Evolutionary conservation across 2,329 filamentous ascomycete genomes (phyloP).

Genomic region (Epichloe brachyelytri): DNA sequence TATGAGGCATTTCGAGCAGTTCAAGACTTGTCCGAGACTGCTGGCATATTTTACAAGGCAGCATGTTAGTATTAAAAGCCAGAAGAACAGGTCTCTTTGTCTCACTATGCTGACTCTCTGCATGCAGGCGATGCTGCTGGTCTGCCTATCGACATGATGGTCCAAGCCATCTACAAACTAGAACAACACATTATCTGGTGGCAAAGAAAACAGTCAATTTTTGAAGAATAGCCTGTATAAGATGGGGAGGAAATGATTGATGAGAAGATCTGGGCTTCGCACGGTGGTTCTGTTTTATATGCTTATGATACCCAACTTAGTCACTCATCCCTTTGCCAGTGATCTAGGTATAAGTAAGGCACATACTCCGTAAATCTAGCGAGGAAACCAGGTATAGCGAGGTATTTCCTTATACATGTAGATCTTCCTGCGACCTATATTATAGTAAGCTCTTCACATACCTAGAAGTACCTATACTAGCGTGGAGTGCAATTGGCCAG

Average conservation of each 20-base stretch:
- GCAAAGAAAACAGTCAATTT: constrained; percentile 14
- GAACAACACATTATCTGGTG: constrained; percentile 22
- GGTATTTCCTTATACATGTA: too few species aligned
- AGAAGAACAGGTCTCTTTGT: background rate
- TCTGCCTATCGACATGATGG: constrained; percentile 19
- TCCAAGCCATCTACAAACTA: constrained; percentile 25
- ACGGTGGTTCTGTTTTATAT: too few species aligned
- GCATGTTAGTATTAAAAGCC: constrained; percentile 15
- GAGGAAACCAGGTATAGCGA: too few species aligned
- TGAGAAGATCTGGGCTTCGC: background rate
- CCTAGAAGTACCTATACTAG: too few species aligned
- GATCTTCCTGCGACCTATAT: too few species aligned
- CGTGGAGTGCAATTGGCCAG: too few species aligned
- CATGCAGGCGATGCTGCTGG: constrained; percentile 20
- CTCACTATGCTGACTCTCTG: background rate
- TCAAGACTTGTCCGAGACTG: constrained; percentile 19
- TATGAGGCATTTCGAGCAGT: constrained; percentile 21
- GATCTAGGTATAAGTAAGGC: too few species aligned
- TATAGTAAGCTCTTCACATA: too few species aligned
- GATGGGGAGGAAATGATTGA: background rate
- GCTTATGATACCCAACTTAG: too few species aligned
- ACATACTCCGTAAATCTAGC: too few species aligned
- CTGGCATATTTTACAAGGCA: constrained; percentile 19
- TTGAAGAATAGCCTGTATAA: background rate
- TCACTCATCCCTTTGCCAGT: too few species aligned